A percentile compares a stretch with the other conserved stretches of the same genome.
phyloP scores from a whole-genome alignment of 352 stramenopile species.

The Pythium chondricola region DNA sequence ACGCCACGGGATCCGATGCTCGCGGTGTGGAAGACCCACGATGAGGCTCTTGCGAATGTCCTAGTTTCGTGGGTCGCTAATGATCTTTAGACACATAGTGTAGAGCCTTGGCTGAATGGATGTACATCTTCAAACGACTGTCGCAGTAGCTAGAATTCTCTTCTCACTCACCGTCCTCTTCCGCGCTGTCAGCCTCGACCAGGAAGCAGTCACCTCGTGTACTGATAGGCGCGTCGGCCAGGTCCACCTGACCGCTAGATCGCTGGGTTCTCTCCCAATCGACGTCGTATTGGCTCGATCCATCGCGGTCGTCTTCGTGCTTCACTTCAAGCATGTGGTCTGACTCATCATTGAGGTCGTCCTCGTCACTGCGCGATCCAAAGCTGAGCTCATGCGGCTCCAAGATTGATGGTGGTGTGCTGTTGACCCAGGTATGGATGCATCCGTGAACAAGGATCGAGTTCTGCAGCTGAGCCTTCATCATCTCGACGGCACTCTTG shows the following conservation, averaged over 20 bases:
- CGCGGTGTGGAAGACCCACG: constrained; percentile 28
- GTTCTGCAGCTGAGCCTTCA: constrained; percentile 48
- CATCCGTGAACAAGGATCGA: constrained; percentile 49
- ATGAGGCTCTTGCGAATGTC: constrained; percentile 40
- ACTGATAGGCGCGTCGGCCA: neutral
- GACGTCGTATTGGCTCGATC: too few species aligned
- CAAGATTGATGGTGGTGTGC: constrained; percentile 2
- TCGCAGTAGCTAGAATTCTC: neutral
- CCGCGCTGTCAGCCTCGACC: constrained; percentile 11
- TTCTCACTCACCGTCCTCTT: neutral
- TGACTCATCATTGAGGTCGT: constrained; percentile 1
- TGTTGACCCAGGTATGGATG: constrained; percentile 48
- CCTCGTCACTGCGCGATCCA: constrained; percentile 8
- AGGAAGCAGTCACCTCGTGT: constrained; percentile 10
- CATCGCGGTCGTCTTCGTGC: constrained; percentile 1
- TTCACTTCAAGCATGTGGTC: neutral
- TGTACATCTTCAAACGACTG: too few species aligned
- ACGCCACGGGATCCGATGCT: constrained; percentile 13
- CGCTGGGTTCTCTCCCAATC: neutral
- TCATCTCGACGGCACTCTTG: constrained; percentile 26
- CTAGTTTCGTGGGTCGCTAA: constrained; percentile 46
- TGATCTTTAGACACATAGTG: too few species aligned
- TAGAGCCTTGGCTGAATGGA: neutral
- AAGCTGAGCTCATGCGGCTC: constrained; percentile 14
- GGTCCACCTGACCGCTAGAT: constrained; percentile 9